These are phyloP conservation scores for Phytomonas francai DNA, from an alignment of 208 protist species.

Conservation along the genomic window DNA sequence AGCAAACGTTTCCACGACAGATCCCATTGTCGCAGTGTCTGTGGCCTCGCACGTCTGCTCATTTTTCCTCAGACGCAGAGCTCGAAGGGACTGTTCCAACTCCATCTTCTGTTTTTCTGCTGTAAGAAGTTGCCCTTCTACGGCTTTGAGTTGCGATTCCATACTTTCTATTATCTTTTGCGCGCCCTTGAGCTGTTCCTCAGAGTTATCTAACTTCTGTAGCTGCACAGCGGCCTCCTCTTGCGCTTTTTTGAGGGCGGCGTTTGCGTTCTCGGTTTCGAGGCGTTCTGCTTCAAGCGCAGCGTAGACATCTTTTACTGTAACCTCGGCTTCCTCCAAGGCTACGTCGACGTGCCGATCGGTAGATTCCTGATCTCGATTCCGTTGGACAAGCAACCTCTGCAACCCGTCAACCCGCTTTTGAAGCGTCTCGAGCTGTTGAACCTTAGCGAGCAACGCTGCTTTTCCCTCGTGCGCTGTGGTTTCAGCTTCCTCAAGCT, in stretches of 20 bases:
- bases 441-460: constrained; percentile 19
- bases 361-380: constrained; percentile 19
- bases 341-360: constrained; percentile 31
- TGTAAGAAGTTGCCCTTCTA: background rate
- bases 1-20: background rate
- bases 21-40: background rate
- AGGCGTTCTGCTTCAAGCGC: constrained; percentile 30
- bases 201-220: background rate
- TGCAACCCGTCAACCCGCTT: constrained; percentile 24
- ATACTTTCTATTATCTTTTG: background rate
- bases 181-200: background rate
- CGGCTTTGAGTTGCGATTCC: background rate
- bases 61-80: background rate
- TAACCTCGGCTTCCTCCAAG: constrained; percentile 52
- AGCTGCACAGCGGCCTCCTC: constrained; percentile 3
- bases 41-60: background rate
- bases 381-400: constrained; percentile 31
- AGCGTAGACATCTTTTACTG: constrained; percentile 39
- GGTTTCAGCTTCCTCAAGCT: constrained; percentile 17
- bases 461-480: constrained; percentile 16
- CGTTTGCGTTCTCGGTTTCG: constrained; percentile 14
- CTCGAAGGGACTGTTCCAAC: background rate
- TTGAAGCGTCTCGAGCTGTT: constrained; percentile 16
- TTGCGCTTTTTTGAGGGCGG: background rate
- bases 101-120: background rate